These are phyloP conservation scores for Aspergillus latus DNA, from an alignment of 2,329 filamentous ascomycete species.

Conservation along the genomic window DNA sequence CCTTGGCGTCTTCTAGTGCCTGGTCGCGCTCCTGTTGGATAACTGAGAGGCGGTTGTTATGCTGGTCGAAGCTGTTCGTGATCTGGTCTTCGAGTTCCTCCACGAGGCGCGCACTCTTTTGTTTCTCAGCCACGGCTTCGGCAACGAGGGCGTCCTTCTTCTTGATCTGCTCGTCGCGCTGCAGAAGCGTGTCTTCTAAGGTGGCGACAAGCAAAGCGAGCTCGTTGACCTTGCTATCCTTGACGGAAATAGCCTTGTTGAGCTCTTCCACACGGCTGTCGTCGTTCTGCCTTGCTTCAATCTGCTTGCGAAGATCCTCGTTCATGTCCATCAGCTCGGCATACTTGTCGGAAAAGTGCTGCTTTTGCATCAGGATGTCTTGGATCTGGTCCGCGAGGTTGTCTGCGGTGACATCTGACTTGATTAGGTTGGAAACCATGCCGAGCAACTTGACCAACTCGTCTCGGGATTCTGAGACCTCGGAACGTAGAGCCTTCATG, in stretches of 20 bases:
- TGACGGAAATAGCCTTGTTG: conserved; percentile 38
- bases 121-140: conserved; percentile 64
- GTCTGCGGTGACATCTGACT: conserved; percentile 55
- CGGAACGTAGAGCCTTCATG: conserved; percentile 59
- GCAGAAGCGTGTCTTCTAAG: conserved; percentile 46
- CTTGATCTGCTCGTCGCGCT: conserved; percentile 46
- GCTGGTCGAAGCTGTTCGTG: conserved; percentile 91
- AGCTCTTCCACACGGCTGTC: conserved; percentile 40
- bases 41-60: conserved; percentile 85
- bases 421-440: conserved; percentile 51
- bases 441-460: conserved; percentile 65
- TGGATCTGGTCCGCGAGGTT: conserved; percentile 63
- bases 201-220: conserved; percentile 51
- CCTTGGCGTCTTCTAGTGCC: conserved; percentile 76
- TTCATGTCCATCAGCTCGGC: conserved; percentile 43
- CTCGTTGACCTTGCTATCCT: conserved; percentile 58
- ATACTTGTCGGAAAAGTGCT: conserved; percentile 44
- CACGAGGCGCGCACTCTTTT: conserved; percentile 87
- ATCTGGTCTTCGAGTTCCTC: conserved; percentile 97
- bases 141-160: conserved; percentile 50
- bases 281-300: conserved; percentile 39
- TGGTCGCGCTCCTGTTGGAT: conserved; percentile 71
- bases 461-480: conserved; percentile 64
- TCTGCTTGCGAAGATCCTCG: conserved; percentile 39
- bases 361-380: conserved; percentile 46